Evolutionary conservation across 495 filamentous ascomycete species (phyloP).

Genomic region (Jackrogersella multiformis): DNA sequence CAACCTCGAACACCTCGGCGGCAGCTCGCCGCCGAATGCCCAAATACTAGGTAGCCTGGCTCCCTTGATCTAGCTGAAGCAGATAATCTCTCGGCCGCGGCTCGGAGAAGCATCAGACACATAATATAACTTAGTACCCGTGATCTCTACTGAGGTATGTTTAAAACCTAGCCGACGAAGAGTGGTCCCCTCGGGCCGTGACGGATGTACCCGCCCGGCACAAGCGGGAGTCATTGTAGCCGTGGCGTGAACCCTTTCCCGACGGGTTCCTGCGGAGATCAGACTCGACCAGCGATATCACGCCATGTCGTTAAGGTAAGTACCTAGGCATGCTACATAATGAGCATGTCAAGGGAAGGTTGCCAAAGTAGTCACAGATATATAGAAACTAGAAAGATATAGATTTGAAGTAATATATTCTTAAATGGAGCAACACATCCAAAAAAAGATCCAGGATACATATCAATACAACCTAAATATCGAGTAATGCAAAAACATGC

Average conservation of each 20-base stretch:
- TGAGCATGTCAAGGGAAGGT: not conserved
- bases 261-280: constrained; percentile 10
- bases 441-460: constrained; percentile 14
- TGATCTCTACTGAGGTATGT: too few species aligned
- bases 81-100: not conserved
- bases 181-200: not conserved
- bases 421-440: constrained; percentile 27
- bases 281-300: not conserved
- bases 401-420: constrained; percentile 31
- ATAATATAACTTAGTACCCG: too few species aligned
- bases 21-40: not conserved
- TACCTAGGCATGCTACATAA: not conserved
- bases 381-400: not conserved
- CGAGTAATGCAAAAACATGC: constrained; percentile 25
- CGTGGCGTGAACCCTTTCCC: not conserved
- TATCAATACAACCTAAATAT: constrained; percentile 44
- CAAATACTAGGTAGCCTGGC: too few species aligned
- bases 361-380: not conserved
- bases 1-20: not conserved
- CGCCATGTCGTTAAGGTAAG: not conserved
- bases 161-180: not conserved
- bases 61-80: too few species aligned
- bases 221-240: not conserved
- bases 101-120: too few species aligned
- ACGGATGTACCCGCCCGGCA: not conserved